Evolutionary conservation across 2,329 filamentous ascomycete genomes (phyloP), one percentile per base, ranked within the genome.

Genomic region (Claviceps monticola): DNA sequence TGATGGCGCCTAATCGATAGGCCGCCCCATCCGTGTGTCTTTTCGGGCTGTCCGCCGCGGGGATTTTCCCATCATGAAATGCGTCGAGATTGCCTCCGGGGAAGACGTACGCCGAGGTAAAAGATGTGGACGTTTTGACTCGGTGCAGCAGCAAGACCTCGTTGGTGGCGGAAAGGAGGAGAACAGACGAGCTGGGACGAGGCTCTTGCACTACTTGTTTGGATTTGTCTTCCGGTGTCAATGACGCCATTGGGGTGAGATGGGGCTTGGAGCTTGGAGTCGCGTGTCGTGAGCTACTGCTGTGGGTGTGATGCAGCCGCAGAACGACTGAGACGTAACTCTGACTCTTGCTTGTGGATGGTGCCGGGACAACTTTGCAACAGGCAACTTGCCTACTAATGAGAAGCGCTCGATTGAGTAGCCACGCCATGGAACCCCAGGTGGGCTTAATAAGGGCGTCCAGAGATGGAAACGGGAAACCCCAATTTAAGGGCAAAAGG

Each of bases 51-150:
- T 74, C 73, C 0, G 63, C 59, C 0, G 56, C 56, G 0, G 76
- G 74, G 1, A 79, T 65, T 0, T 57, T 57, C 2, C 86, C 89
- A 59, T 97, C 91, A 60, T 95, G 88, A 19, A 78, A 78, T 0
- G 78, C 67, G 13, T 88, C 84, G 21, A 95, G 75, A 60, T 89
- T 89, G 5, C 93, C 93, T 37, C 93, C 93, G 0, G 93, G 91
- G 59, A 98, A 98, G 55, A 98, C 93, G 63, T 97, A 89, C 0
- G 91, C 93, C 0, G 88, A 91, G 4, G 91, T 80, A 62, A 96
- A 97, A 2, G 89, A 85, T 1, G 79, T 81, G 0, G 88, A 93
- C 1, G 84, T 88, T 57, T 83, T 77, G 2, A 95, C 88, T 56
- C 93, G 83, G 65, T 89, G 89, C 8, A 97, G 80, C 17, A 97